Base-by-base conservation (phyloP, 2,329 filamentous ascomycete genomes). In the Blastomyces percursus region DNA sequence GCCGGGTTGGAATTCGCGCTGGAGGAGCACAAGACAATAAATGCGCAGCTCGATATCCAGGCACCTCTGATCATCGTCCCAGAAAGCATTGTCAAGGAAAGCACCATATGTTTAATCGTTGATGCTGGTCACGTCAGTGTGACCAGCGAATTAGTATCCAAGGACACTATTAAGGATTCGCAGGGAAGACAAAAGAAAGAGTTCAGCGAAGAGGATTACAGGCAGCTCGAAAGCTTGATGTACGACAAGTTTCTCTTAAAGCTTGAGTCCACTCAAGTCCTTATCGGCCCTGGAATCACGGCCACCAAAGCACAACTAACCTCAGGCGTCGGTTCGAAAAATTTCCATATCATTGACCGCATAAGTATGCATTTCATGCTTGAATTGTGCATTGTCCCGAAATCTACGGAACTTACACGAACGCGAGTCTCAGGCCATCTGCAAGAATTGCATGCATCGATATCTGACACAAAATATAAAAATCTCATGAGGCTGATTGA, bases 361-460 rank as follows among this genome's bases (percentile, higher is more conserved):
- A 99, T 99, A 78, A 99, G 96, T 68, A 89, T 99, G 69, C 90
- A 97, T 73, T 97, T 99, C 73, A 86, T 91, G 12, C 85, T 99
- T n/a, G 92, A 96, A 73, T 88, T 89, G 24, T 99, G 92, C 8
- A 99, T 99, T 68, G 80, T 99, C n/a, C 94, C 94, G 0, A 96
- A 96, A 72, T 91, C 91, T 0, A 89, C 93, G 0, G 95, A 96
- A 66, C 79, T 99, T 58, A 95, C 94, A 16, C 94, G 94, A 70
- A 87, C 96, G 68, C 88, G 90, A 64, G 85, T 99, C 42, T 95
- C 91, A 1, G 94, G 94, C 1, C 91, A 95, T 69, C 80, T 99
- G 61, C 94, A 95, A 0, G 86, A 97, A 60, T 81, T 99, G 0
- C 93, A 97, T 73, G 94, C 90, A 12, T 90, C 89, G 0, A 87